phyloP scores from a whole-genome alignment of 2,329 filamentous ascomycete species.

The Paracoccidioides brasiliensis region DNA sequence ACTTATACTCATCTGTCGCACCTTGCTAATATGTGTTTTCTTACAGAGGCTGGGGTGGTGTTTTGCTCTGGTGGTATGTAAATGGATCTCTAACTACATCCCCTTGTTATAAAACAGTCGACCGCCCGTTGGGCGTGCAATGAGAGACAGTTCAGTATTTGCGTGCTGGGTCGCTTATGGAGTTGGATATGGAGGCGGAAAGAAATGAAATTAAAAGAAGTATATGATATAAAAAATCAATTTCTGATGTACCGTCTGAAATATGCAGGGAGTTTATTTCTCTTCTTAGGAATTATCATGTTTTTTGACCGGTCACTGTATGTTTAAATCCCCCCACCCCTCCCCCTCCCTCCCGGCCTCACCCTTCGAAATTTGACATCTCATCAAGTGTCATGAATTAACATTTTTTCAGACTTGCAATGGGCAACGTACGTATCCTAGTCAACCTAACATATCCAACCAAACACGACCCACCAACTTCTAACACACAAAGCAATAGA shows the following conservation, averaged over 20 bases:
- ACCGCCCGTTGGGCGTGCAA: not conserved
- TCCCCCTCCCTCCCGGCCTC: constrained; percentile 1
- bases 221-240: no score
- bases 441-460: not conserved
- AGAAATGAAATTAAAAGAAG: not conserved
- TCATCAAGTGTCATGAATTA: constrained; percentile 1
- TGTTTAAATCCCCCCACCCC: constrained; percentile 22
- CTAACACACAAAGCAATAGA: constrained; percentile 38
- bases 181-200: not conserved
- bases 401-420: constrained; percentile 56
- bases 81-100: not conserved
- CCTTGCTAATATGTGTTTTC: constrained; percentile 11
- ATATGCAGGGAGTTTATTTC: constrained; percentile 71
- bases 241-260: not conserved
- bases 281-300: constrained; percentile 84
- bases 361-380: not conserved
- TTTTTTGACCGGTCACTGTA: constrained; percentile 97
- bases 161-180: not conserved
- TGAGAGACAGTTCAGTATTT: not conserved
- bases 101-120: not conserved
- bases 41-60: constrained; percentile 79
- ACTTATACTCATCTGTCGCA: not conserved
- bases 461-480: not conserved
- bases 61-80: constrained; percentile 94
- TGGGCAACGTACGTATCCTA: constrained; percentile 66